A percentile compares a stretch with the other conserved stretches of the same genome.
phyloP scores from a whole-genome alignment of 2,329 filamentous ascomycete genomes.

The Cyclaneusma minus region DNA sequence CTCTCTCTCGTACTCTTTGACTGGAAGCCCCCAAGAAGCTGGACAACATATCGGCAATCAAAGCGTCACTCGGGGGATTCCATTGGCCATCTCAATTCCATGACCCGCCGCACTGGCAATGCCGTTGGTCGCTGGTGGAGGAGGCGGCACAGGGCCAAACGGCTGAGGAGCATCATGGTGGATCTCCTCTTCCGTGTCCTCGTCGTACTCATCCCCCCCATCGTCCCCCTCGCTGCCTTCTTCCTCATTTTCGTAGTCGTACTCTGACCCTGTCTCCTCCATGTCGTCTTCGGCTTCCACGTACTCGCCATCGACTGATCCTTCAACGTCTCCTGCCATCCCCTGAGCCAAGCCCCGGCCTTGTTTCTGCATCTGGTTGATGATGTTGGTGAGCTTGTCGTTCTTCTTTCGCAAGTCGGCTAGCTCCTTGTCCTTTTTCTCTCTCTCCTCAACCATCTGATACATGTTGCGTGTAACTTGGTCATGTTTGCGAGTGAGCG shows the following conservation, averaged over 20 bases:
- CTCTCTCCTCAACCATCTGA: constrained; percentile 90
- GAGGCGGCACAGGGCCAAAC: constrained; percentile 18
- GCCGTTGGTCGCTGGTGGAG: constrained; percentile 14
- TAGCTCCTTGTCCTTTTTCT: constrained; percentile 56
- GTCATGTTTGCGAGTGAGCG: constrained; percentile 82
- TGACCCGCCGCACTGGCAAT: too few species aligned
- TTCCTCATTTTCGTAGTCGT: constrained; percentile 46
- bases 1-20: too few species aligned
- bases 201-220: constrained; percentile 28
- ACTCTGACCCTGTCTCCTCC: constrained; percentile 46
- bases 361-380: constrained; percentile 91
- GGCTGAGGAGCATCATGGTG: constrained; percentile 15
- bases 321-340: constrained; percentile 43
- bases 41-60: too few species aligned
- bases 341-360: constrained; percentile 62
- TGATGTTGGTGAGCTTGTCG: constrained; percentile 83
- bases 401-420: constrained; percentile 66
- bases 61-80: too few species aligned
- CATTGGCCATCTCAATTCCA: too few species aligned
- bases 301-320: constrained; percentile 36
- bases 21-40: too few species aligned
- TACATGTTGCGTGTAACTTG: constrained; percentile 88
- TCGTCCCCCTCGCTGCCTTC: constrained; percentile 20
- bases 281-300: constrained; percentile 32
- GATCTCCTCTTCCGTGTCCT: constrained; percentile 24